Evolutionary conservation across 495 filamentous ascomycete species (phyloP).

Genomic region (Daldinia grandis): DNA sequence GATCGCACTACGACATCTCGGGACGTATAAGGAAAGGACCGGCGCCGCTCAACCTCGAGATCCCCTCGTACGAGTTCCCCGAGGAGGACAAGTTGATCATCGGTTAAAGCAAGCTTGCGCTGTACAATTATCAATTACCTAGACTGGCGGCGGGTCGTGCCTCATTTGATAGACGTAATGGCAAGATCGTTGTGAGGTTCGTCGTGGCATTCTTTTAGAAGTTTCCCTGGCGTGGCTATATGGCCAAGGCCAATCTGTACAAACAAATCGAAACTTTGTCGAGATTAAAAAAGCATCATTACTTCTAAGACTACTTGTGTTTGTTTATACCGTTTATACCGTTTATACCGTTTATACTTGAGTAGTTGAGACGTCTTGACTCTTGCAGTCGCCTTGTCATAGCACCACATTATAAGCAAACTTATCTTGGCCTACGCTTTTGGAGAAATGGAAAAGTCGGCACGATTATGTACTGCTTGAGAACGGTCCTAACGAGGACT

Average conservation of each 20-base stretch:
- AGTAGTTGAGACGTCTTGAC: neutral
- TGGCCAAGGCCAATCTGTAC: conserved; percentile 38
- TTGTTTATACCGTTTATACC: neutral
- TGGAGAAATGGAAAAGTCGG: neutral
- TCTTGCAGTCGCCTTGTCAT: neutral
- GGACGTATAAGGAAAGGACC: conserved; percentile 95
- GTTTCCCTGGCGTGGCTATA: conserved; percentile 27
- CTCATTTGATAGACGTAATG: conserved; percentile 44
- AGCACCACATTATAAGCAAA: neutral
- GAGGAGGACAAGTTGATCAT: conserved; percentile 81
- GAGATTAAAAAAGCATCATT: conserved; percentile 27
- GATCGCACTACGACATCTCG: conserved; percentile 99
- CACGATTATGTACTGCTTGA: too few relatives aligned
- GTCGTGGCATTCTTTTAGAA: conserved; percentile 42
- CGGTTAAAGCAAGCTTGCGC: conserved; percentile 63
- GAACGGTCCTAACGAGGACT: neutral
- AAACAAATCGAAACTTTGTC: conserved; percentile 38
- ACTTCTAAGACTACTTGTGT: neutral
- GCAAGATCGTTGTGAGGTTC: conserved; percentile 42
- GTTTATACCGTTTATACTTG: neutral
- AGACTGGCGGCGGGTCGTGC: conserved; percentile 39
- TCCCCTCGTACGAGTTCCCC: conserved; percentile 87
- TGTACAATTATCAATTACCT: conserved; percentile 41
- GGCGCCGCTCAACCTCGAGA: conserved; percentile 95
- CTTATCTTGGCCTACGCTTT: conserved; percentile 1